Evolutionary conservation across 345 rosid species (phyloP).

Genomic region (Euphorbia lathyris): DNA sequence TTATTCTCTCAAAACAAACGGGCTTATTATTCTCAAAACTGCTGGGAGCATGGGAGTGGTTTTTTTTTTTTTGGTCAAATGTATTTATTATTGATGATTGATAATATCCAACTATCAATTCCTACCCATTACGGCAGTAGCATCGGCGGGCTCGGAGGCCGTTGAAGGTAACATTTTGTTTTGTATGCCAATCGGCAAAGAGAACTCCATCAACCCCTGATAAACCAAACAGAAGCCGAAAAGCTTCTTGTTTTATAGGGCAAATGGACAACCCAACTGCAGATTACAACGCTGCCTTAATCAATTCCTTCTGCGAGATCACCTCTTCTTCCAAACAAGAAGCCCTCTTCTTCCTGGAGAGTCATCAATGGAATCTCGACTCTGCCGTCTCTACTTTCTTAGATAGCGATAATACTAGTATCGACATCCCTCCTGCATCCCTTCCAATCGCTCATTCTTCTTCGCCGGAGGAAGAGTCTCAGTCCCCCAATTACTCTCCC

Average conservation of each 20-base stretch:
- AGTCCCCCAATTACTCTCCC: constrained; percentile 49
- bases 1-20: too few relatives aligned
- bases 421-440: not conserved
- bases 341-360: constrained; percentile 82
- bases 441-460: constrained; percentile 28
- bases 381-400: constrained; percentile 90
- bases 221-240: not conserved
- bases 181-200: not conserved
- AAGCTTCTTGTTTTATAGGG: too few relatives aligned
- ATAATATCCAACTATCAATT: too few relatives aligned
- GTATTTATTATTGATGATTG: too few relatives aligned
- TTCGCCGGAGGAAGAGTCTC: constrained; percentile 21
- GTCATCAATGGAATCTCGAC: constrained; percentile 86
- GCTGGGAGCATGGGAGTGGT: too few relatives aligned
- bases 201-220: not conserved
- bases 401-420: constrained; percentile 28
- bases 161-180: too few relatives aligned
- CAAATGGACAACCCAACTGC: constrained; percentile 11
- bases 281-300: constrained; percentile 28
- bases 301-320: constrained; percentile 78
- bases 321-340: constrained; percentile 78
- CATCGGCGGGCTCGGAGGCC: too few relatives aligned
- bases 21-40: too few relatives aligned
- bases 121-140: too few relatives aligned
- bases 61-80: too few relatives aligned